Base-by-base conservation (phyloP, 768 basidiomycete genomes). In the Panaeolus papilionaceus region DNA sequence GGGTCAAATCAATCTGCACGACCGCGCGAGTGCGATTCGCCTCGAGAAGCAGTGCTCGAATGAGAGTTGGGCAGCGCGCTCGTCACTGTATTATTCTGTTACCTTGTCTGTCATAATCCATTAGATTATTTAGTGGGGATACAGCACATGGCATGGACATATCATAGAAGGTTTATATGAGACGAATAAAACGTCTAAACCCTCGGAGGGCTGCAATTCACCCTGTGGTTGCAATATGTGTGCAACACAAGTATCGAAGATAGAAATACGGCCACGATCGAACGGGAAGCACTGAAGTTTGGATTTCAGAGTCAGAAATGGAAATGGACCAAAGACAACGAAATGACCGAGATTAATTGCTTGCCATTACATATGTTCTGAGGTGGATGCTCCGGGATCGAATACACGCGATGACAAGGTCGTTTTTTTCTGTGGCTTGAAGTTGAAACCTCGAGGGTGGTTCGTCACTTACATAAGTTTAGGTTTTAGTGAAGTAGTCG, bases 321-420 rank as follows among this genome's bases (percentile, higher is more conserved):
- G 54, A 11, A 28, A 58, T 51, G 20, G 11, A 11, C 20, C 26
- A 7, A 37, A 7, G 54, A 28, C 54, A 58, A 28, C n/a, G 28
- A 58, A 33, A 37, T 37, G 28, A 16, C 54, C 28, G 54, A 58
- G 33, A 58, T 58, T 58, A 58, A 58, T 58, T 58, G 16, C 33
- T 18, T 47, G 45, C 9, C 16, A 42, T 11, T 16, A 42, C 47
- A 8, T 58, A 33, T 58, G 54, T 58, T 33, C 12, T 58, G 11
- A 28, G 54, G 33, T 37, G 54, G 33, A 10, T 58, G 14, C 7
- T 28, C 54, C 33, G 54, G 28, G 54, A 58, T 58, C 33, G 14
- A 58, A 5, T 16, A 12, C 14, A 11, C 9, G n/a, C 33, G 33
- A 33, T 33, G 33, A 33, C 33, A 33, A 33, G 33, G 33, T 33